Evolutionary conservation across 371 early-diverging fungal genomes (phyloP), one percentile per base, ranked within the genome.

Genomic region (Mortierella sp.): DNA sequence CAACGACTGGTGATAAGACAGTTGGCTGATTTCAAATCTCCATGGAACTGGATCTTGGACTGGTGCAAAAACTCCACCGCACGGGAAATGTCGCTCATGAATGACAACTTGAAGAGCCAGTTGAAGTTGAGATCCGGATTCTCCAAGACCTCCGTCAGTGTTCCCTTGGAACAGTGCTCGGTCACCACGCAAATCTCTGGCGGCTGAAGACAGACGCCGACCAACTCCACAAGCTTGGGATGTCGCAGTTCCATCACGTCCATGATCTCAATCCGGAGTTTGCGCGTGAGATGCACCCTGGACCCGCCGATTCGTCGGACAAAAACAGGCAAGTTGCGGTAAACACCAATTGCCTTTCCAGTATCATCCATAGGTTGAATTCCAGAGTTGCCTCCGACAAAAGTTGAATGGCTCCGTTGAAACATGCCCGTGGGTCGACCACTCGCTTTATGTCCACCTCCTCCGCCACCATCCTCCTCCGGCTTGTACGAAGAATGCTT

Each of bases 91-190:
- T 91, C 92, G 50, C 88, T 88, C 74, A 91, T 91, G 45, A 91
- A 84, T 16, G 92, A 89, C 44, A 91, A 88, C 73, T 90, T 89
- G 70, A 91, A 91, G n/a, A 91, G 88, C 91, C 90, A 89, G 34
- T 89, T 87, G 28, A 91, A 87, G 47, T 89, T 88, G 28, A 91
- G 80, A 65, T 91, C 91, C 5, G 88, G 78, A 55, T 91, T 90
- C 47, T 89, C 90, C 31, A 90, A 63, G 5, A 91, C 88, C 45
- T 91, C 89, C 7, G 83, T 84, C 70, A 91, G 78, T 0, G 90
- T 84, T 5, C 92, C 92, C 72, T 91, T 91, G 76, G 88, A 83
- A 24, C 75, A 82, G 60, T 84, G 84, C 81, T 89, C 90, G 48
- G 89, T 88, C 6, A 89, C 90, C 28, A 89, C 81, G 42, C 87